Conservation (phyloP, 2,329 filamentous ascomycete species). For the Colletotrichum lupini region DNA sequence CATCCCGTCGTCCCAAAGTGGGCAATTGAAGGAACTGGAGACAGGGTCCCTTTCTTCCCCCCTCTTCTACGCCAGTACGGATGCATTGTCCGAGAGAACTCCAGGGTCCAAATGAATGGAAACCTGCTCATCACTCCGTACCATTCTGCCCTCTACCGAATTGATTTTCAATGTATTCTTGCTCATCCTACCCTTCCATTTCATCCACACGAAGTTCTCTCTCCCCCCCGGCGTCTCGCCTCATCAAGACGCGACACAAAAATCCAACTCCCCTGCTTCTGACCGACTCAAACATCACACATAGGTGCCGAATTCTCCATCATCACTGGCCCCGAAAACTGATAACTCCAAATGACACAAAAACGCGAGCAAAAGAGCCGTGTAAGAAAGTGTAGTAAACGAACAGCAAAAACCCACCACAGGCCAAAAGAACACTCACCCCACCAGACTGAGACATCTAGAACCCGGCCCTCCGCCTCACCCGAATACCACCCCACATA, state of each 20-base stretch:
- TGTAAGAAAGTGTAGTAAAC: not conserved
- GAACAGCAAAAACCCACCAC: too few species aligned
- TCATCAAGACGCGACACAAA: not conserved
- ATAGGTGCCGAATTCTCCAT: not conserved
- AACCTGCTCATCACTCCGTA: not conserved
- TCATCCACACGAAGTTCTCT: not conserved
- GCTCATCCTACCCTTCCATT: not conserved
- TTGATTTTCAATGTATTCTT: not conserved
- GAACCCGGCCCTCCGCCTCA: constrained; percentile 1
- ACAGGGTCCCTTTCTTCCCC: not conserved
- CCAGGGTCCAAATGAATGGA: not conserved
- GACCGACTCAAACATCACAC: not conserved
- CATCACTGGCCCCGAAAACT: not conserved
- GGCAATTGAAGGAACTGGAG: not conserved
- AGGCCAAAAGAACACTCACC: not conserved
- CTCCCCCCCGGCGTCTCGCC: too few species aligned
- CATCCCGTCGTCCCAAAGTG: not conserved
- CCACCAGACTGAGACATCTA: constrained; percentile 30
- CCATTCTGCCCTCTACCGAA: not conserved
- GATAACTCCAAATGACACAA: not conserved
- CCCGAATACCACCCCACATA: constrained; percentile 25
- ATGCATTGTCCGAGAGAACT: not conserved
- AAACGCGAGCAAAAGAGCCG: not conserved
- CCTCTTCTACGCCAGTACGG: not conserved
- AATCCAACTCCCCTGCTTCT: not conserved